Evolutionary conservation across 192 early-diverging fungal genomes (phyloP).

Genomic region (Kappamyces sp.): DNA sequence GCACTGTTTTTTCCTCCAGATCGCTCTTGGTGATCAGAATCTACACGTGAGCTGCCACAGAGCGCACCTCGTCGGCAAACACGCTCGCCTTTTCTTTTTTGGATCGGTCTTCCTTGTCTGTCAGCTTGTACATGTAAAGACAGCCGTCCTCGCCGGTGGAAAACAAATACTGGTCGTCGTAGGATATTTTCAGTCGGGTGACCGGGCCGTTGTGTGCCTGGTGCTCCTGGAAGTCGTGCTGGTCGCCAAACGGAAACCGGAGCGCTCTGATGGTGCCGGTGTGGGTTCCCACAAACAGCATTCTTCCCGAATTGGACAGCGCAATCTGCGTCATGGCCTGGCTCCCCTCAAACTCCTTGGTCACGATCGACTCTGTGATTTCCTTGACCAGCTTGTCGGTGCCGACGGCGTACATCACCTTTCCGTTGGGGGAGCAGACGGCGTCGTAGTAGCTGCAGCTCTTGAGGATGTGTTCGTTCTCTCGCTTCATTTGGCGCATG

Average conservation of each 20-base stretch:
- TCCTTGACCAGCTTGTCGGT: constrained; percentile 51
- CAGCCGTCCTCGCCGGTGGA: constrained; percentile 43
- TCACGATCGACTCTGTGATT: constrained; percentile 49
- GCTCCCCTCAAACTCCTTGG: constrained; percentile 37
- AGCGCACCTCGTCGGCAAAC: constrained; percentile 51
- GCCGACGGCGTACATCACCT: constrained; percentile 46
- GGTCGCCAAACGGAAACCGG: constrained; percentile 42
- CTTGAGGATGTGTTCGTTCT: constrained; percentile 52
- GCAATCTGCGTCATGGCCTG: constrained; percentile 44
- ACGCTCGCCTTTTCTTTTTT: constrained; percentile 17
- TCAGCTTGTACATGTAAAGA: constrained; percentile 39
- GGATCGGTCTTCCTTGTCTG: constrained; percentile 37
- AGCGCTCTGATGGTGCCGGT: constrained; percentile 38
- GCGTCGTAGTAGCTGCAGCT: constrained; percentile 41
- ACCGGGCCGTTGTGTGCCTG: constrained; percentile 39
- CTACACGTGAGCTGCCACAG: constrained; percentile 19
- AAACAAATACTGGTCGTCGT: constrained; percentile 47
- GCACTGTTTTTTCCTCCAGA: constrained; percentile 49
- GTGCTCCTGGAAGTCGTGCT: constrained; percentile 48
- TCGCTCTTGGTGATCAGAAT: constrained; percentile 54
- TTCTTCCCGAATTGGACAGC: constrained; percentile 41
- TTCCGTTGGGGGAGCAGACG: constrained; percentile 34
- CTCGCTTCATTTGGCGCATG: constrained; percentile 32
- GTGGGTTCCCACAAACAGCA: constrained; percentile 55
- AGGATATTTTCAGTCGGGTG: constrained; percentile 38